Base-by-base conservation (phyloP, 352 stramenopile genomes). In the Globisporangium iwayamae region DNA sequence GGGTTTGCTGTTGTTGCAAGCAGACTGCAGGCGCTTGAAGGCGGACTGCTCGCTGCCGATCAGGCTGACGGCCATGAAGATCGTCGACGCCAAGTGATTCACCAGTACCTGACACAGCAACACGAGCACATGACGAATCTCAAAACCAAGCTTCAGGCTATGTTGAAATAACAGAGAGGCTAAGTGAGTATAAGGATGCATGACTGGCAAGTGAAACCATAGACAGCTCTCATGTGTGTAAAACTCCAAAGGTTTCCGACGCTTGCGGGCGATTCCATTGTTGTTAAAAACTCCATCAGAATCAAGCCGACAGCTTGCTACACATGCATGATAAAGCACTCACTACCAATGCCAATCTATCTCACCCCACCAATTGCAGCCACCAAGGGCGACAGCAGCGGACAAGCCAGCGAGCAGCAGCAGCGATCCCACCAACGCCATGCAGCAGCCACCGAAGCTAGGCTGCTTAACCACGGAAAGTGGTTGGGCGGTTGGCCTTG, bases 401-500 rank as follows among this genome's bases (percentile, higher is more conserved):
- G 38, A 18, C 9, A 10, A 56, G 34, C 30, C 28, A 56, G 51
- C 51, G 30, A 14, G 38, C 30, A 41, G 51, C 51, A 39, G 50
- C 50, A 38, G 48, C 25, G 16, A 18, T 25, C 30, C 48, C 48
- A 56, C 34, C 50, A 43, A 18, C 61, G 48, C 1, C 48, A 14
- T 22, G 50, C 7, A 25, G 28, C 47, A 13, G 46, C 18, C n/a
- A 39, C 14, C 39, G 39, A 46, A n/a, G 36, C 36, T 16, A 41
- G 14, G 57, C 16, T 68, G 74, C 70, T 97, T 99, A 99, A 90
- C 93, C 92, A 84, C 98, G 96, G 94, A 97, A 99, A 59, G 97
- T 99, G 78, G 90, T 98, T 69, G 97, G 97, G 70, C 97, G 89
- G 60, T 90, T 91, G 73, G 96, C 97, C 79, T 98, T 97, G 91